Percentiles rank a stretch among this genome's conserved stretches.
phyloP scores from a whole-genome alignment of 257 asterid species.

The Orobanche coerulescens region DNA sequence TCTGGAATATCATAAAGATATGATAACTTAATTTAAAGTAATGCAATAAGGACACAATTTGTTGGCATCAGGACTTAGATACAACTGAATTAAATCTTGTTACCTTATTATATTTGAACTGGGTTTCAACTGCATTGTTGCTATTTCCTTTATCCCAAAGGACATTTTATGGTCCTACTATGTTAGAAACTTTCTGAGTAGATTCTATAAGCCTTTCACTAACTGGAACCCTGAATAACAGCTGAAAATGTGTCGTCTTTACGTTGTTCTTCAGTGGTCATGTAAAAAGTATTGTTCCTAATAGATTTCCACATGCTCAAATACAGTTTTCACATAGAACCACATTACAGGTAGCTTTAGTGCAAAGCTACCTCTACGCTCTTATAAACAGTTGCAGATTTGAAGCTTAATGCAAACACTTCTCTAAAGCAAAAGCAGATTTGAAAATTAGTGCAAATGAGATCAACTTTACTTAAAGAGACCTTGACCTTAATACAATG shows the following conservation, averaged over 20 bases:
- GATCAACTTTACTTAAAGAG: neutral
- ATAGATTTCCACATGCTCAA: neutral
- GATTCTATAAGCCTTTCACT: neutral
- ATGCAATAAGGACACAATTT: too few species aligned
- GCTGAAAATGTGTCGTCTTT: neutral
- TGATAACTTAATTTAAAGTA: too few species aligned
- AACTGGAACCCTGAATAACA: neutral
- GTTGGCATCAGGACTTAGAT: too few species aligned
- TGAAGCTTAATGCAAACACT: too few species aligned
- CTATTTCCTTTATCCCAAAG: too few species aligned
- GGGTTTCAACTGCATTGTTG: neutral
- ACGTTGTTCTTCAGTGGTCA: neutral
- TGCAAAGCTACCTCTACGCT: neutral
- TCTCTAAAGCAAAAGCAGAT: too few species aligned
- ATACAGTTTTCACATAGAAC: neutral
- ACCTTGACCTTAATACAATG: neutral
- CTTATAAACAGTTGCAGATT: too few species aligned
- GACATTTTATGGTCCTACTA: neutral
- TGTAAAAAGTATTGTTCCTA: neutral
- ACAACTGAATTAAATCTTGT: too few species aligned
- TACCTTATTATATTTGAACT: too few species aligned
- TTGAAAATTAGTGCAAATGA: neutral
- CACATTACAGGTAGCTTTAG: neutral
- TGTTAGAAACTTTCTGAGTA: neutral
- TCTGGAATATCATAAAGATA: neutral